Evolutionary conservation across 2,329 filamentous ascomycete genomes (phyloP).

Genomic region (Claviceps purpurea): DNA sequence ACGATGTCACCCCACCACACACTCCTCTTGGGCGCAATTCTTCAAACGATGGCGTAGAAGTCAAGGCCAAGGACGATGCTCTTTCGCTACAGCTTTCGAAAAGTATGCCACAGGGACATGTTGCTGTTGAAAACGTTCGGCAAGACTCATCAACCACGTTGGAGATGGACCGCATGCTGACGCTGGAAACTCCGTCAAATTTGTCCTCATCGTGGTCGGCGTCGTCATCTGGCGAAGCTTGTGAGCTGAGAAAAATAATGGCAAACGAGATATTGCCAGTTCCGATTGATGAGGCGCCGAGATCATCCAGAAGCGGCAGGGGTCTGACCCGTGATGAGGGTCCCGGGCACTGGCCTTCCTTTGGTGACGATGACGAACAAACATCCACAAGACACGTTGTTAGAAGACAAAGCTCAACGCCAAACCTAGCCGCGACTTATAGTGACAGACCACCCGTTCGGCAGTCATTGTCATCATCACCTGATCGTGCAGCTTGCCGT

Average conservation of each 20-base stretch:
- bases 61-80: slow-evolving; percentile 28
- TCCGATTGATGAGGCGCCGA: slow-evolving; percentile 9
- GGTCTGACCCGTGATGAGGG: slow-evolving; percentile 12
- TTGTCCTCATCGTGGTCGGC: slow-evolving; percentile 23
- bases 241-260: slow-evolving; percentile 20
- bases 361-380: slow-evolving; percentile 47
- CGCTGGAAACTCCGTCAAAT: slow-evolving; percentile 25
- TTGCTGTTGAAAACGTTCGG: neutral
- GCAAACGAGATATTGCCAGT: slow-evolving; percentile 24
- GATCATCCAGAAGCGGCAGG: slow-evolving; percentile 15
- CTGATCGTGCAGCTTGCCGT: slow-evolving; percentile 35
- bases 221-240: slow-evolving; percentile 11
- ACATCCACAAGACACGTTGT: slow-evolving; percentile 35
- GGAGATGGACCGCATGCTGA: slow-evolving; percentile 23
- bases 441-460: slow-evolving; percentile 8
- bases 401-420: slow-evolving; percentile 11
- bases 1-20: slow-evolving; percentile 35
- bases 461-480: slow-evolving; percentile 16
- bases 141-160: slow-evolving; percentile 13
- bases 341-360: slow-evolving; percentile 30
- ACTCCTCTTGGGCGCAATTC: slow-evolving; percentile 31
- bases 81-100: slow-evolving; percentile 35
- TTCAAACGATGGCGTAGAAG: slow-evolving; percentile 20
- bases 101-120: neutral
- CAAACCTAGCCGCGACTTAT: slow-evolving; percentile 1